Evolutionary conservation across 2,329 filamentous ascomycete species (phyloP), one percentile per base, ranked within the genome.

Genomic region (Sarocladium strictum): DNA sequence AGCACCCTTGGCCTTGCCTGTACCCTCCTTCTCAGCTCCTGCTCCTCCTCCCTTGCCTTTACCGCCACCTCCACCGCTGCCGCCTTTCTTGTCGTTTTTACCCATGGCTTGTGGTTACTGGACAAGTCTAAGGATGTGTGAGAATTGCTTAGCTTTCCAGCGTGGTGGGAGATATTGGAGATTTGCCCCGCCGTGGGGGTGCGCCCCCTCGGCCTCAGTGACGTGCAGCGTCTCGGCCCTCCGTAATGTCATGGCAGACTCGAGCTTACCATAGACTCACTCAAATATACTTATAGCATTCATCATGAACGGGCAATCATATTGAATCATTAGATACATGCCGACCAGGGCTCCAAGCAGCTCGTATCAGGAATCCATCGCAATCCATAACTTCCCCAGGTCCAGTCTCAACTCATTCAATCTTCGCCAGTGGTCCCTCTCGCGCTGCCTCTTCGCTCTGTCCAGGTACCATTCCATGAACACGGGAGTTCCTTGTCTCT

Each of bases 1-100:
- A 1, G 84, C 85, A 23, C 82, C 87, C 54, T 76, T 75, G 19
- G 64, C 61, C 58, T 75, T 74, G 53, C 67, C 67, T 40, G 73
- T 62, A 58, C 67, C 64, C 2, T 62, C 64, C 52, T 67, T 67
- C 19, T 60, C 61, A 37, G 59, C 60, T 29, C 54, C 57, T 56
- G 67, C 69, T 35, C 64, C 63, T 6, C 56, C 62, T 17, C 59
- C 64, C 37, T 61, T 63, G 41, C 59, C 65, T 54, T 71, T 70
- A 53, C 57, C 62, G 56, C 74, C 74, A 41, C 73, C 62, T 57
- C 74, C 74, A 40, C 73, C 72, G 52, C 73, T 72, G 52, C 64
- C 63, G 40, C 68, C 68, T 53, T 74, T 74, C 57, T 72, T 73
- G 59, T 72, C 70, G 65, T 65, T 67, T 61, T 71, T 72, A 2